A percentile compares a stretch with the other conserved stretches of the same genome.
Conservation (phyloP, 2,329 filamentous ascomycete species). For the Pseudogymnoascus sp. region DNA sequence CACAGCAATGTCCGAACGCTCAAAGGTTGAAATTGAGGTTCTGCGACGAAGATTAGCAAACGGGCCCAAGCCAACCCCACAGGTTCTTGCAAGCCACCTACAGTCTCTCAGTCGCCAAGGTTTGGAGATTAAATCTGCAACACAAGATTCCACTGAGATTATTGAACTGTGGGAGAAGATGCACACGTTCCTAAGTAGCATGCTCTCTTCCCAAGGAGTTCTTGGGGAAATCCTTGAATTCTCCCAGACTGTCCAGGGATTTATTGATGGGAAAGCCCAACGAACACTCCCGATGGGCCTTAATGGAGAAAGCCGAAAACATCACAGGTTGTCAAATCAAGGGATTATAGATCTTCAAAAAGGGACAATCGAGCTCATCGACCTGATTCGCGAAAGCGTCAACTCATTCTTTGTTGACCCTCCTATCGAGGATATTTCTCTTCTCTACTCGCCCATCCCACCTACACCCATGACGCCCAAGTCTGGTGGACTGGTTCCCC, state of each 20-base stretch:
- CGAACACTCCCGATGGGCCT: constrained; percentile 69
- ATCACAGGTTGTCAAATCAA: constrained; percentile 70
- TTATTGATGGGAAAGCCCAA: constrained; percentile 80
- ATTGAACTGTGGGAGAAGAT: constrained; percentile 92
- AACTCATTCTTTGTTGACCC: constrained; percentile 77
- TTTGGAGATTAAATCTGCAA: constrained; percentile 49
- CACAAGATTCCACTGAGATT: constrained; percentile 71
- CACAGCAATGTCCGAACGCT: constrained; percentile 69
- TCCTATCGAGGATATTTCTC: constrained; percentile 83
- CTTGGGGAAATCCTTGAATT: constrained; percentile 87
- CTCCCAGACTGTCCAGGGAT: constrained; percentile 85
- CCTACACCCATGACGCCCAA: constrained; percentile 60
- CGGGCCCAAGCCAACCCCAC: constrained; percentile 60
- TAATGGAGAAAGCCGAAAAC: constrained; percentile 69
- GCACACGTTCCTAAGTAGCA: constrained; percentile 59
- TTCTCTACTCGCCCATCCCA: constrained; percentile 74
- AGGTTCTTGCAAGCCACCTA: constrained; percentile 66
- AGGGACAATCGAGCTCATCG: constrained; percentile 73
- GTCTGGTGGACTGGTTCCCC: constrained; percentile 44
- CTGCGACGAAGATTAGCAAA: constrained; percentile 71
- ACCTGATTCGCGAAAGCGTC: constrained; percentile 70
- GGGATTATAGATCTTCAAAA: constrained; percentile 65
- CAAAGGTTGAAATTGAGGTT: constrained; percentile 86
- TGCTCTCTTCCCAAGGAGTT: constrained; percentile 72
- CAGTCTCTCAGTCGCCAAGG: constrained; percentile 62